Base-by-base conservation (phyloP, 768 basidiomycete genomes). In the Ephemerocybe angulata region DNA sequence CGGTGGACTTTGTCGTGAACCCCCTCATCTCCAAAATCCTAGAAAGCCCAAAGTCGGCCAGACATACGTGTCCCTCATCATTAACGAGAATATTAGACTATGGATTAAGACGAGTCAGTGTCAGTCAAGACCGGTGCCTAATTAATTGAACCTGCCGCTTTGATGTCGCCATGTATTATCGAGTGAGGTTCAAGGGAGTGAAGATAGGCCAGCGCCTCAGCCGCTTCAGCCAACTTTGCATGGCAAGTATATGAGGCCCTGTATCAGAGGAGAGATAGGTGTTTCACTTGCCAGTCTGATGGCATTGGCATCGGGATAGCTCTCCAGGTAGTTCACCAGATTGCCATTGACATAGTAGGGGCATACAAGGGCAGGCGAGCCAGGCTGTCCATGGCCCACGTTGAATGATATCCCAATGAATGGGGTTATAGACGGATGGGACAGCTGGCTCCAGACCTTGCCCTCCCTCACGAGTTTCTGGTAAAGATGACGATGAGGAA, bases 11-110 rank as follows among this genome's bases (percentile, higher is more conserved):
- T 0, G 74, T 71, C 10, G 73, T 73, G 47, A 70, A 74, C 4
- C 74, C 70, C 22, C 65, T 62, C 38, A 59, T 58, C 43, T 70
- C 70, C n/a, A 74, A 52, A 13, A 75, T 64, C 28, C 67, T 63
- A 1, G 75, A 70, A 29, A 77, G 63, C 27, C 76, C 76, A 49
- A 76, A 77, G 52, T 76, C 75, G 5, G 72, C 57, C 35, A 76
- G 54, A 37, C 65, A 56, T 10, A 70, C 73, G 41, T 69, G 60
- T 21, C 61, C 60, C 7, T 51, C 46, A 46, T 75, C 69, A 47
- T 58, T 61, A 7, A 77, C 61, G 0, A 76, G 61, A 29, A 76
- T 62, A 40, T 76, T 77, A 12, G 64, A 63, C 76, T 76, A 52
- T 41, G 35, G 30, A 13, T 19, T 37, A 22, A 50, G n/a, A n/a